Conservation (phyloP, 176 grass and related monocot genomes). For the Paspalum notatum region DNA sequence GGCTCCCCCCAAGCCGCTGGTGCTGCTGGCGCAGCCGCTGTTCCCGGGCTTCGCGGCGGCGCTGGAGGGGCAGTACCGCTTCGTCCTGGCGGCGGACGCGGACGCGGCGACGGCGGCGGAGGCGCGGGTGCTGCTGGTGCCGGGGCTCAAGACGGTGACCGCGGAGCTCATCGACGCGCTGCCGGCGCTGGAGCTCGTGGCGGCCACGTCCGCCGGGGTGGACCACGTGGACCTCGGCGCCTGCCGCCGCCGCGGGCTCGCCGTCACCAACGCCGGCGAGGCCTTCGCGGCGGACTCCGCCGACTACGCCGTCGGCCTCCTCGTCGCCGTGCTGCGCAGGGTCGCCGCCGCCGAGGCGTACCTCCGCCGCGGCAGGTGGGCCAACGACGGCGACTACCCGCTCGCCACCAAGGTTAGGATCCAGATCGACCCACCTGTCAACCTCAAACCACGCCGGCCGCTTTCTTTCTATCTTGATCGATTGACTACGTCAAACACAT, state of each 20-base stretch:
- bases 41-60: background rate
- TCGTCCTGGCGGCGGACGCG: slow-evolving; percentile 3
- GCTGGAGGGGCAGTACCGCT: slow-evolving; percentile 28
- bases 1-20: slow-evolving; percentile 32
- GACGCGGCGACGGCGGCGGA: background rate
- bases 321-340: slow-evolving; percentile 53
- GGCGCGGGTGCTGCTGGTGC: slow-evolving; percentile 29
- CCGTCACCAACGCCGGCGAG: slow-evolving; percentile 51
- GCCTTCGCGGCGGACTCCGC: slow-evolving; percentile 47
- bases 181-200: slow-evolving; percentile 48
- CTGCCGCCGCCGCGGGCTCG: slow-evolving; percentile 49
- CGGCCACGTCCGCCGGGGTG: slow-evolving; percentile 42
- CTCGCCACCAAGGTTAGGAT: slow-evolving; percentile 51
- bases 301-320: slow-evolving; percentile 59
- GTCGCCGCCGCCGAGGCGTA: slow-evolving; percentile 46
- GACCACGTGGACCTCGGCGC: slow-evolving; percentile 59
- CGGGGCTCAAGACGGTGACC: background rate
- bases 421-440: background rate
- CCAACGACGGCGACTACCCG: slow-evolving; percentile 34
- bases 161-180: slow-evolving; percentile 38
- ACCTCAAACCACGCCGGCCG: background rate
- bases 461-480: too few species aligned
- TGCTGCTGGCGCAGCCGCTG: slow-evolving; percentile 14
- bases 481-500: background rate
- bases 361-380: slow-evolving; percentile 50